A percentile compares a stretch with the other conserved stretches of the same genome.
These are phyloP conservation scores for Echinochloa phyllopogon DNA, from an alignment of 176 grass and related monocot species.

Conservation along the genomic window DNA sequence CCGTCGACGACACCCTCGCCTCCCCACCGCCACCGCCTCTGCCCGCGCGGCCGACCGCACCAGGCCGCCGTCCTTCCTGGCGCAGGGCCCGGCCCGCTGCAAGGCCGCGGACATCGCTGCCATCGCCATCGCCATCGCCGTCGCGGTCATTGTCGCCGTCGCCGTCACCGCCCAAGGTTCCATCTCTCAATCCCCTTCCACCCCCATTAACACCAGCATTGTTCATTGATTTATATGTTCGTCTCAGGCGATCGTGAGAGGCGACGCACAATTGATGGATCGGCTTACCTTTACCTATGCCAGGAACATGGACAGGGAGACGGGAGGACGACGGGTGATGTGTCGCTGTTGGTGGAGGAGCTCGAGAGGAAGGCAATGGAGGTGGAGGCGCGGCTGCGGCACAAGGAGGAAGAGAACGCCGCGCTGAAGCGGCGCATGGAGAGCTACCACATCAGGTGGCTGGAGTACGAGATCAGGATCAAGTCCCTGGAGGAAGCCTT, in stretches of 20 bases:
- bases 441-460: conserved; percentile 52
- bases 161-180: background rate
- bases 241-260: background rate
- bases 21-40: conserved; percentile 33
- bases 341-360: conserved; percentile 12
- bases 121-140: background rate
- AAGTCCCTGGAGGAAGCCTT: conserved; percentile 52
- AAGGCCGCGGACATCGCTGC: background rate
- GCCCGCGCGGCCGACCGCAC: conserved; percentile 35
- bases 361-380: conserved; percentile 42
- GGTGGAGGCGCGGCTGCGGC: conserved; percentile 41
- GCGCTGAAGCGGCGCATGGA: conserved; percentile 44
- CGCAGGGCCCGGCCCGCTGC: background rate
- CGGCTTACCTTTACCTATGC: background rate
- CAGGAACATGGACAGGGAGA: conserved; percentile 30
- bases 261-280: background rate
- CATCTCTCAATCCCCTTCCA: background rate
- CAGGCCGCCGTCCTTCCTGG: conserved; percentile 7
- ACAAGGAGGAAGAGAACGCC: conserved; percentile 52
- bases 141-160: background rate
- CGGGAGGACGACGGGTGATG: background rate
- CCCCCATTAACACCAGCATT: background rate
- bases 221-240: background rate
- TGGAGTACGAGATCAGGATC: conserved; percentile 58
- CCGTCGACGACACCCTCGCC: conserved; percentile 6